Evolutionary conservation across 1,284 basidiomycete genomes (phyloP).

Genomic region (Schizopora paradoxa): DNA sequence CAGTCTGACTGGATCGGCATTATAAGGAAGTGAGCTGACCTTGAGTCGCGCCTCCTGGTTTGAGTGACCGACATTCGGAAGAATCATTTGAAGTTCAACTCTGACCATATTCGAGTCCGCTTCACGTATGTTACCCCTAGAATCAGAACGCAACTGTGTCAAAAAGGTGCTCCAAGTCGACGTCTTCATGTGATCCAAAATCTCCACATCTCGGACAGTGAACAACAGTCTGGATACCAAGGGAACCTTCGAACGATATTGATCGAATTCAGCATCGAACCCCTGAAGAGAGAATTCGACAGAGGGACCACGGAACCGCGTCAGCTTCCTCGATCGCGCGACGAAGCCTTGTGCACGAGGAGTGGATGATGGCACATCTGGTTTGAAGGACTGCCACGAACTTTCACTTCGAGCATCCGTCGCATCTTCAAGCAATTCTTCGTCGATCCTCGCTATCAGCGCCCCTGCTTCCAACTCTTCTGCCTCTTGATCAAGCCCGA

Average conservation of each 20-base stretch:
- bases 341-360: slow-evolving; percentile 32
- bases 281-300: slow-evolving; percentile 82
- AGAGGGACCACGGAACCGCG: slow-evolving; percentile 72
- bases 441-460: slow-evolving; percentile 86
- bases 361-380: slow-evolving; percentile 33
- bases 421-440: slow-evolving; percentile 72
- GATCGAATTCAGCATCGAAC: slow-evolving; percentile 61
- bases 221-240: slow-evolving; percentile 63
- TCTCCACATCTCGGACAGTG: slow-evolving; percentile 72
- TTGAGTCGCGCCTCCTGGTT: slow-evolving; percentile 79
- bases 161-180: slow-evolving; percentile 98
- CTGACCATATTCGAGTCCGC: slow-evolving; percentile 92
- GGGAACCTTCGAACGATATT: slow-evolving; percentile 51
- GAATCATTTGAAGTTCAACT: slow-evolving; percentile 71
- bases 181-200: slow-evolving; percentile 95
- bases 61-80: slow-evolving; percentile 59
- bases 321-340: slow-evolving; percentile 47
- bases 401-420: slow-evolving; percentile 66
- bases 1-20: background rate
- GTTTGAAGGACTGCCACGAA: slow-evolving; percentile 78
- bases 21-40: slow-evolving; percentile 40
- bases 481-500: slow-evolving; percentile 72
- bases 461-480: slow-evolving; percentile 71
- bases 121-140: slow-evolving; percentile 80
- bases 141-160: slow-evolving; percentile 77